phyloP scores from a whole-genome alignment of 371 early-diverging fungal genomes.

The Rhizopus sp. region DNA sequence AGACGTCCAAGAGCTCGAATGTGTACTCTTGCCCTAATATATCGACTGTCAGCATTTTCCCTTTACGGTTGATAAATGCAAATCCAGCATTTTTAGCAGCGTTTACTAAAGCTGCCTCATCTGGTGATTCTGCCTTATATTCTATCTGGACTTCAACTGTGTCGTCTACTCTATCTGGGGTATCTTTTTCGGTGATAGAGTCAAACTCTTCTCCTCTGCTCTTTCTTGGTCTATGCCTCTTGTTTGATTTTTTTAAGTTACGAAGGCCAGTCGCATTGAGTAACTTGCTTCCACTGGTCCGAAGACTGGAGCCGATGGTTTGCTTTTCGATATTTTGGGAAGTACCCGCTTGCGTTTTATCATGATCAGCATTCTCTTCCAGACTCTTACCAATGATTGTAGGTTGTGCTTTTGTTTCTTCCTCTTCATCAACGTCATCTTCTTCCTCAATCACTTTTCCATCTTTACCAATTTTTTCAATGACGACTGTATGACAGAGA shows the following conservation, averaged over 20 bases:
- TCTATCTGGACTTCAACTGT: slow-evolving; percentile 37
- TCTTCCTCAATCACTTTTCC: slow-evolving; percentile 48
- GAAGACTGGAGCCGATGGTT: slow-evolving; percentile 1
- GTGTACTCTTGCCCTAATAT: slow-evolving; percentile 65
- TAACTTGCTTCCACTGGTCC: slow-evolving; percentile 4
- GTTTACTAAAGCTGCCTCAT: slow-evolving; percentile 85
- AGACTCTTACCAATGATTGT: slow-evolving; percentile 3
- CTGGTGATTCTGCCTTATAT: slow-evolving; percentile 79
- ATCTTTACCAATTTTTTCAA: slow-evolving; percentile 67
- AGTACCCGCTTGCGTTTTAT: no score
- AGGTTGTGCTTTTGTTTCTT: slow-evolving; percentile 19
- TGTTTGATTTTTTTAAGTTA: slow-evolving; percentile 1
- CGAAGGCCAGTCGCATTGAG: slow-evolving; percentile 7
- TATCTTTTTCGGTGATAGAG: slow-evolving; percentile 22
- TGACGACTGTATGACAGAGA: slow-evolving; percentile 92
- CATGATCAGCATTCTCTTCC: not conserved
- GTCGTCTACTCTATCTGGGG: slow-evolving; percentile 31
- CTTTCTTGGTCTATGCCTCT: not conserved
- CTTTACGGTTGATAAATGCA: slow-evolving; percentile 62
- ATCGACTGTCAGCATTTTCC: slow-evolving; percentile 54
- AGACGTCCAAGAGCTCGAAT: slow-evolving; percentile 75
- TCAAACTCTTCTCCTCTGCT: slow-evolving; percentile 23
- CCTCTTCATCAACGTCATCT: slow-evolving; percentile 22
- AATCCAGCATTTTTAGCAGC: slow-evolving; percentile 90
- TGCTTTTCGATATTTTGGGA: not conserved